Evolutionary conservation across 768 basidiomycete genomes (phyloP).

Genomic region (Pholiota conissans): DNA sequence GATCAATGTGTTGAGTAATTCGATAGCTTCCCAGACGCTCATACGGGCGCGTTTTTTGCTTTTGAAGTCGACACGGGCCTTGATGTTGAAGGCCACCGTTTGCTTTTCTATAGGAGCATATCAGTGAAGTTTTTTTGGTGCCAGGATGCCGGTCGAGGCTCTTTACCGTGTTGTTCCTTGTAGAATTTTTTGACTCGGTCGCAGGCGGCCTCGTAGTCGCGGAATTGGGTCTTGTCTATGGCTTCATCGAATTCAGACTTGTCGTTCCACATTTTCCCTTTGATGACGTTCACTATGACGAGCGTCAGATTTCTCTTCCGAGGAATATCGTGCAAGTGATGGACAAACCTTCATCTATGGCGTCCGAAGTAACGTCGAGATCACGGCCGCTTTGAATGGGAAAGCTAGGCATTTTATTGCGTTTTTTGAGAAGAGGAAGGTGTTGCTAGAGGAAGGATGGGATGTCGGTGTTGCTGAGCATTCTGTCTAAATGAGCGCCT

Average conservation of each 20-base stretch:
- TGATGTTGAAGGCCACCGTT: conserved; percentile 82
- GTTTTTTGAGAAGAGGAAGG: neutral
- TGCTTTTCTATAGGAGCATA: conserved; percentile 63
- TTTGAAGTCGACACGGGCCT: conserved; percentile 74
- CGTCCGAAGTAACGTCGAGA: conserved; percentile 47
- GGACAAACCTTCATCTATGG: conserved; percentile 44
- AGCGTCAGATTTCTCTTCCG: neutral
- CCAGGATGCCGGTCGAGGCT: neutral
- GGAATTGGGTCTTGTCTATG: conserved; percentile 69
- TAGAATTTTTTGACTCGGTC: conserved; percentile 79
- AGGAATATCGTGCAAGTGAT: neutral
- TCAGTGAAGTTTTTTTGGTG: neutral
- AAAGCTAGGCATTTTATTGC: conserved; percentile 26
- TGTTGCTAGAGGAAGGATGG: neutral
- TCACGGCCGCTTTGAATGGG: conserved; percentile 28
- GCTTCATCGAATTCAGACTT: conserved; percentile 55
- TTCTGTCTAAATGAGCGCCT: conserved; percentile 8
- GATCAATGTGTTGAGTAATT: conserved; percentile 82
- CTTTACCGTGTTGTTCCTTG: conserved; percentile 72
- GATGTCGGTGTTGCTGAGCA: conserved; percentile 13
- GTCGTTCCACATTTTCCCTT: conserved; percentile 60
- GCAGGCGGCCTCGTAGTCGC: conserved; percentile 74
- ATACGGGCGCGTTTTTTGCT: conserved; percentile 68
- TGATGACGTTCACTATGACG: conserved; percentile 64
- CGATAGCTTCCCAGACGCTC: conserved; percentile 86